A percentile compares a stretch with the other conserved stretches of the same genome.
Evolutionary conservation across 345 rosid species (phyloP).

Genomic region (Bruguiera parviflora): DNA sequence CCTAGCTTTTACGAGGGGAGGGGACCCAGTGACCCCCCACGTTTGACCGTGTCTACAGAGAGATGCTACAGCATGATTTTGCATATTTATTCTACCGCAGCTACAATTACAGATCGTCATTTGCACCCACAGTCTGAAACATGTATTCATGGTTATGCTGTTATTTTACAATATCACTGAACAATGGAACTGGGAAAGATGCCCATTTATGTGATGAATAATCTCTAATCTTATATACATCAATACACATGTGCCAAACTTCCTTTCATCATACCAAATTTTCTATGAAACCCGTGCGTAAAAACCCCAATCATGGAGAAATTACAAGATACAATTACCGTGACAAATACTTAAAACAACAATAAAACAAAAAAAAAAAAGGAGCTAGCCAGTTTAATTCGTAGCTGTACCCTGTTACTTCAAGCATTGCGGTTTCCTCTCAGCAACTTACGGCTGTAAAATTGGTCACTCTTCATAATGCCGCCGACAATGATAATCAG

Average conservation of each 20-base stretch:
- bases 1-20: too few relatives aligned
- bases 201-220: neutral
- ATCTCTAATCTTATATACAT: neutral
- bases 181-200: neutral
- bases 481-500: too few relatives aligned
- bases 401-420: neutral
- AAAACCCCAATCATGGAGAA: conserved; percentile 6
- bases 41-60: too few relatives aligned
- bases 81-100: too few relatives aligned
- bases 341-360: conserved; percentile 4
- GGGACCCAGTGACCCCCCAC: too few relatives aligned
- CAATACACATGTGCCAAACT: neutral
- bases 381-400: conserved; percentile 12
- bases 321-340: conserved; percentile 18
- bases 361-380: conserved; percentile 9
- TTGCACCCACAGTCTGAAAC: neutral
- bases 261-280: neutral
- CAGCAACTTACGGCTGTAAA: conserved; percentile 2
- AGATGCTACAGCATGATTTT: too few relatives aligned
- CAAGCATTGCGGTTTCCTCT: conserved; percentile 4
- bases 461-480: conserved; percentile 7
- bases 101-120: neutral
- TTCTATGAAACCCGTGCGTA: neutral
- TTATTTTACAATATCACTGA: neutral
- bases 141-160: neutral